Conservation (phyloP, 129 eudicot species). For the Daucus carota region DH1_v3.0 NC_030386.2:5495501-5496000, state of each 20-base stretch:
- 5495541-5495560: constrained; percentile 6
- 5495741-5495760: background rate
- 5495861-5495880: constrained; percentile 78
- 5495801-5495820: background rate
- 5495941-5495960: constrained; percentile 94
- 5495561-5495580: background rate
- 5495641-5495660: background rate
- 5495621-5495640: background rate
- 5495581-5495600: background rate
- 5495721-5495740: background rate
- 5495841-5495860: constrained; percentile 95
- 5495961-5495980: constrained; percentile 81
- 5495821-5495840: constrained; percentile 47
- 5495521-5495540: constrained; percentile 94
- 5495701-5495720: background rate
- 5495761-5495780: background rate
- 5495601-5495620: background rate
- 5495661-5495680: background rate
- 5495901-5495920: constrained; percentile 77
- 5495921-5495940: constrained; percentile 93
- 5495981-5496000: constrained; percentile 97
- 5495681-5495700: background rate
- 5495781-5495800: background rate
- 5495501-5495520: constrained; percentile 90
- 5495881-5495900: constrained; percentile 81